These are phyloP conservation scores for Sisymbrium irio DNA, from an alignment of 345 rosid genomes.

Conservation along the genomic window DNA sequence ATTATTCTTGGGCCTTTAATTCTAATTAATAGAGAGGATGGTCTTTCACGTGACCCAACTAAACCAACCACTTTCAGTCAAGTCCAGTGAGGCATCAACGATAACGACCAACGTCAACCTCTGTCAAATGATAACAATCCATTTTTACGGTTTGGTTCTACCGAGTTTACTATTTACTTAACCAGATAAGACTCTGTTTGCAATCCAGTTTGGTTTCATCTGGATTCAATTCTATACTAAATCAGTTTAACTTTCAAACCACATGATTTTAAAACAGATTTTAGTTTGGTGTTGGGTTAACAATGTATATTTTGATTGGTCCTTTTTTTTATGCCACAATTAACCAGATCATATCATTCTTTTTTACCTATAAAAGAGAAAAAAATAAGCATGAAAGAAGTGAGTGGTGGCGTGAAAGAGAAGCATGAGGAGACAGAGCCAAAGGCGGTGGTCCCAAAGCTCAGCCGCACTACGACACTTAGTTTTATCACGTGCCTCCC, in stretches of 20 bases:
- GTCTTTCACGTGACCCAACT: slow-evolving; percentile 7
- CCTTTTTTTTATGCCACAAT: neutral
- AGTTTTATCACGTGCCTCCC: slow-evolving; percentile 23
- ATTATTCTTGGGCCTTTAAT: slow-evolving; percentile 1
- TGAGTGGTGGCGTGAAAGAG: slow-evolving; percentile 37
- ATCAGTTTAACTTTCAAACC: neutral
- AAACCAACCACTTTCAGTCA: neutral
- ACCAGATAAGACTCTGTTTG: neutral
- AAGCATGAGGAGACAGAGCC: slow-evolving; percentile 29
- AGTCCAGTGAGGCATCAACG: neutral
- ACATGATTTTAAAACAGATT: neutral
- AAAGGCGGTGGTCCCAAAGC: slow-evolving; percentile 31
- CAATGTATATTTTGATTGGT: neutral
- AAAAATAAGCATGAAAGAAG: slow-evolving; percentile 18
- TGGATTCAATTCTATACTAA: neutral
- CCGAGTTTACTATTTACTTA: neutral
- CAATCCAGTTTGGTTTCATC: neutral
- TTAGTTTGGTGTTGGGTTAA: neutral
- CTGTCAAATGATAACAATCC: neutral
- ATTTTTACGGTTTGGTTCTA: neutral
- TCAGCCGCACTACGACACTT: slow-evolving; percentile 19
- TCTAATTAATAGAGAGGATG: neutral
- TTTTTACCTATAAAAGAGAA: neutral
- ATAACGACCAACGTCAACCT: neutral
- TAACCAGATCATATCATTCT: too few species aligned